phyloP scores from a whole-genome alignment of 495 filamentous ascomycete genomes.

The Sporormia fimetaria region DNA sequence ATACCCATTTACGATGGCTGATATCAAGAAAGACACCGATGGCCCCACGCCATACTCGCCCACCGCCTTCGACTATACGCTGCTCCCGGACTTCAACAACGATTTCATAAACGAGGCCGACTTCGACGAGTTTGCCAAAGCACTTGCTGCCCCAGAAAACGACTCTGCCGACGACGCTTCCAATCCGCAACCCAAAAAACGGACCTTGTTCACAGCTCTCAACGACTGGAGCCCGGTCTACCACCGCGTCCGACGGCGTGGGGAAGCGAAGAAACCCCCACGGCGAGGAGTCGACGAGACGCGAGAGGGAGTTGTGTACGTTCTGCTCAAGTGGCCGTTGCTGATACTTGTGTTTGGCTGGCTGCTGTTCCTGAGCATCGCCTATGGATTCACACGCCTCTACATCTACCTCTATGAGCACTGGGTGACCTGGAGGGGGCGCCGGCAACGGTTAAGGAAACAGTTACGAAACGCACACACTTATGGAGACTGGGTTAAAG shows the following conservation, averaged over 20 bases:
- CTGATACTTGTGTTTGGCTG: slow-evolving; percentile 66
- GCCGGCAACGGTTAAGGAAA: slow-evolving; percentile 54
- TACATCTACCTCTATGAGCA: slow-evolving; percentile 88
- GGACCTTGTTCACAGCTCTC: slow-evolving; percentile 36
- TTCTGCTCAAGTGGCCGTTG: slow-evolving; percentile 82
- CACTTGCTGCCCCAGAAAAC: slow-evolving; percentile 34
- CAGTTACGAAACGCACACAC: slow-evolving; percentile 56
- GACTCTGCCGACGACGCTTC: slow-evolving; percentile 33
- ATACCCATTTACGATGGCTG: slow-evolving; percentile 30
- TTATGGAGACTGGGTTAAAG: slow-evolving; percentile 72
- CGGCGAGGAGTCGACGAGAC: slow-evolving; percentile 67
- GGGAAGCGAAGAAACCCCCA: slow-evolving; percentile 28
- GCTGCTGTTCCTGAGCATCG: slow-evolving; percentile 55
- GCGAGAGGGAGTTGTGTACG: slow-evolving; percentile 82
- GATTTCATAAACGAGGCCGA: slow-evolving; percentile 34
- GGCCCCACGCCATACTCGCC: slow-evolving; percentile 24
- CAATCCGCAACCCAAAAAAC: slow-evolving; percentile 12
- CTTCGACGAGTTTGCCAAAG: slow-evolving; percentile 33
- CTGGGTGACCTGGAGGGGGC: slow-evolving; percentile 61
- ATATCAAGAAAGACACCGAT: slow-evolving; percentile 29
- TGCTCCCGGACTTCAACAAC: slow-evolving; percentile 35
- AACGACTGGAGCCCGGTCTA: slow-evolving; percentile 39
- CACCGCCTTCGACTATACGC: slow-evolving; percentile 30
- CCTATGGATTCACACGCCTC: slow-evolving; percentile 68
- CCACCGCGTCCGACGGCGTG: slow-evolving; percentile 33